Evolutionary conservation across 495 filamentous ascomycete species (phyloP).

Genomic region (Aeminium ludgeri): DNA sequence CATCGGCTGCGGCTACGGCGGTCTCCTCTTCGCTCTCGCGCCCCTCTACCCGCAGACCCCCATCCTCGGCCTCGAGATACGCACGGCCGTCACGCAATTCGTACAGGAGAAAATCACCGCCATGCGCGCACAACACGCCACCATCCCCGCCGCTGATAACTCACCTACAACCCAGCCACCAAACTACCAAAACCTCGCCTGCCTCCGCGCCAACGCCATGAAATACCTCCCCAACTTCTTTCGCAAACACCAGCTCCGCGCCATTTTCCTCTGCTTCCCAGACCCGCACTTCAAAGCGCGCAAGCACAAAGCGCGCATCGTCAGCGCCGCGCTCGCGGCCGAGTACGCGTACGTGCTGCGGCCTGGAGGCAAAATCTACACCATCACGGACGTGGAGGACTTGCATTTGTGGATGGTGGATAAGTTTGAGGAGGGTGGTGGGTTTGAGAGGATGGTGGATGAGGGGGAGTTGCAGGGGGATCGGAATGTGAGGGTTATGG

Average conservation of each 20-base stretch:
- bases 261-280: conserved; percentile 94
- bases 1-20: conserved; percentile 93
- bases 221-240: conserved; percentile 98
- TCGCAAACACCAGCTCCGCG: conserved; percentile 50
- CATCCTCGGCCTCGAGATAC: conserved; percentile 80
- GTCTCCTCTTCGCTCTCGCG: conserved; percentile 70
- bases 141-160: not conserved
- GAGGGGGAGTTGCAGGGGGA: conserved; percentile 35
- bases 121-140: conserved; percentile 46
- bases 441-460: conserved; percentile 45
- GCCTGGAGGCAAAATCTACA: conserved; percentile 77
- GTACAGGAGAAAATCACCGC: conserved; percentile 72
- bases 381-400: conserved; percentile 93
- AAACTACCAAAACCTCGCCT: conserved; percentile 67
- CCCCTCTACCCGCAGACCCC: conserved; percentile 66
- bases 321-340: conserved; percentile 68
- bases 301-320: conserved; percentile 92
- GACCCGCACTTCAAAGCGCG: conserved; percentile 95
- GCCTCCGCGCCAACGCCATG: conserved; percentile 87
- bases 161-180: too few species aligned
- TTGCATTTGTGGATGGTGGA: conserved; percentile 81
- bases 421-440: conserved; percentile 57
- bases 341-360: conserved; percentile 83
- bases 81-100: conserved; percentile 71
- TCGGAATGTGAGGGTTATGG: conserved; percentile 67